Evolutionary conservation across 164 flowering plant genomes (phyloP).

Genomic region (Pachysandra terminalis): DNA sequence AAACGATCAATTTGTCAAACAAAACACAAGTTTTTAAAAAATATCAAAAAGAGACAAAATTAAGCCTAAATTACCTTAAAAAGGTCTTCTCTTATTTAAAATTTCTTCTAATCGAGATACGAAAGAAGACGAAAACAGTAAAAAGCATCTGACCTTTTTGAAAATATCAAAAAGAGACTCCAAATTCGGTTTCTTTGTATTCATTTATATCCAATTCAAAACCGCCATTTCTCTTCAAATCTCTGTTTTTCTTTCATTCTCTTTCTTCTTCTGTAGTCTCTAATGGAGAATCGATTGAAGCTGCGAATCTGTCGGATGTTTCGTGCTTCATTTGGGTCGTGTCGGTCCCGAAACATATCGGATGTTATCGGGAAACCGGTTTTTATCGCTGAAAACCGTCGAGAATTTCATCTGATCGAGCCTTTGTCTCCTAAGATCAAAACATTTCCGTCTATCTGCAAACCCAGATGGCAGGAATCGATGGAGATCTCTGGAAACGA

Average conservation of each 20-base stretch:
- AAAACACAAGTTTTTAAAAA: neutral
- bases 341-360: slow-evolving; percentile 40
- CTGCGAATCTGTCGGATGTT: slow-evolving; percentile 51
- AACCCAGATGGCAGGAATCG: slow-evolving; percentile 16
- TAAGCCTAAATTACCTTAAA: neutral
- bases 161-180: neutral
- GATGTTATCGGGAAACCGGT: slow-evolving; percentile 41
- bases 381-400: slow-evolving; percentile 21
- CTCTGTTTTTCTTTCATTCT: neutral
- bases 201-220: neutral
- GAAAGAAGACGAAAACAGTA: neutral
- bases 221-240: neutral
- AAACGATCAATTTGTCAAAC: neutral
- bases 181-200: neutral
- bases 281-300: slow-evolving; percentile 60
- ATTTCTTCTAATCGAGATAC: neutral
- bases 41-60: neutral
- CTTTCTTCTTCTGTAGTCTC: neutral
- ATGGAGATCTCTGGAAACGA: neutral
- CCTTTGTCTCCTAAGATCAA: slow-evolving; percentile 26
- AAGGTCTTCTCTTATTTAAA: neutral
- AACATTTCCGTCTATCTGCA: slow-evolving; percentile 36
- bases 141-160: neutral
- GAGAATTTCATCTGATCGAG: slow-evolving; percentile 16
- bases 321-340: slow-evolving; percentile 51